Conservation (phyloP, 2,329 filamentous ascomycete species). For the Colletotrichum phormii region DNA sequence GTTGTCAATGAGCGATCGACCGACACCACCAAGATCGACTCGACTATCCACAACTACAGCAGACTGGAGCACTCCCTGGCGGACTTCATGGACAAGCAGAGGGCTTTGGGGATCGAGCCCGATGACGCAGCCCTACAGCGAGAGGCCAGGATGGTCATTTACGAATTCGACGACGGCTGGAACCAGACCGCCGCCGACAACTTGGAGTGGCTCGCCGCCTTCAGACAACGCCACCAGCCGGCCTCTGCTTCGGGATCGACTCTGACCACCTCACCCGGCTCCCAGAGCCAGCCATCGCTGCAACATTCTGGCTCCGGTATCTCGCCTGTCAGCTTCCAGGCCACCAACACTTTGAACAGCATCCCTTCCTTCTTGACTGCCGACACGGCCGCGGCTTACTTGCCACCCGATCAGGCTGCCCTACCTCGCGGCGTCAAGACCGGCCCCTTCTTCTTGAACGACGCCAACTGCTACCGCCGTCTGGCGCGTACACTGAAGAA, state of each 20-base stretch:
- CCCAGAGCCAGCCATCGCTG: background rate
- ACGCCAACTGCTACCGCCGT: slow-evolving; percentile 70
- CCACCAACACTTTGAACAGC: background rate
- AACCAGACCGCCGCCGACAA: slow-evolving; percentile 73
- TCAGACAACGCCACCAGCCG: slow-evolving; percentile 58
- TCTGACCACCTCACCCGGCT: slow-evolving; percentile 14
- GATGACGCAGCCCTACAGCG: slow-evolving; percentile 66
- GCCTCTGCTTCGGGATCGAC: slow-evolving; percentile 2
- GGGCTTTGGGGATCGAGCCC: slow-evolving; percentile 58
- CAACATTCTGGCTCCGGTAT: slow-evolving; percentile 8
- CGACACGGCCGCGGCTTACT: background rate
- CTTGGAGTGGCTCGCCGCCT: slow-evolving; percentile 62
- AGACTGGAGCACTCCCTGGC: slow-evolving; percentile 67
- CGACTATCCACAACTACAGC: slow-evolving; percentile 69
- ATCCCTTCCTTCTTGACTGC: slow-evolving; percentile 1
- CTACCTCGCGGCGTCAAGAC: slow-evolving; percentile 15
- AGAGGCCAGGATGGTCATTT: slow-evolving; percentile 71
- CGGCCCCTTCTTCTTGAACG: slow-evolving; percentile 65
- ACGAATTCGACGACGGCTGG: slow-evolving; percentile 72
- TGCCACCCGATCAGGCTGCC: background rate
- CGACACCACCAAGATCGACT: slow-evolving; percentile 67
- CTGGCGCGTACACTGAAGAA: slow-evolving; percentile 65
- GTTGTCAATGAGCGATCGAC: slow-evolving; percentile 61
- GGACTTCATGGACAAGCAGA: slow-evolving; percentile 61
- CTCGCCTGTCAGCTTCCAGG: background rate